These are phyloP conservation scores for Astraeus odoratus DNA, from an alignment of 768 basidiomycete species.

Conservation along the genomic window DNA sequence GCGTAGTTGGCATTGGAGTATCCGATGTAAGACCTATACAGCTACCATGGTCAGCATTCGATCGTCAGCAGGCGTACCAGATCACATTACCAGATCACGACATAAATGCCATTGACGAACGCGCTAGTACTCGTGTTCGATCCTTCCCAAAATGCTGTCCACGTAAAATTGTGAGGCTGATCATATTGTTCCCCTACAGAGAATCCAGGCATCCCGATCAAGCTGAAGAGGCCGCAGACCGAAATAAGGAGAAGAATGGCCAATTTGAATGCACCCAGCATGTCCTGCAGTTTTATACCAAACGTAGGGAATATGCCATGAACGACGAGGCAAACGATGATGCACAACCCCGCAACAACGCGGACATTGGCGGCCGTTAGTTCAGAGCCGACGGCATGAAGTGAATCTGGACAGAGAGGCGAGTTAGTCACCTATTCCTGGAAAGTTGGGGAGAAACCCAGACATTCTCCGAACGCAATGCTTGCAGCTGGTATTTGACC, in stretches of 20 bases:
- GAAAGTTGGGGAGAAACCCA: constrained; percentile 6
- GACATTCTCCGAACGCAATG: constrained; percentile 74
- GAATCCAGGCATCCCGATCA: constrained; percentile 45
- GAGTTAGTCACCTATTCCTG: not conserved
- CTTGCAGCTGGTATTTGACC: constrained; percentile 53
- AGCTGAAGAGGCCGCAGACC: constrained; percentile 45
- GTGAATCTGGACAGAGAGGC: constrained; percentile 40
- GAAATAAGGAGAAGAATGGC: constrained; percentile 45
- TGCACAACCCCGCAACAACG: constrained; percentile 45
- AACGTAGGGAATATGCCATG: constrained; percentile 48
- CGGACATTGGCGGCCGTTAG: constrained; percentile 44
- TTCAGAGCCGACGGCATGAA: constrained; percentile 45
- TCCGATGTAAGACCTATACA: constrained; percentile 58
- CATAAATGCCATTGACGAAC: constrained; percentile 58
- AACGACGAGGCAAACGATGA: constrained; percentile 49
- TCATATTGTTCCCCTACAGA: constrained; percentile 44
- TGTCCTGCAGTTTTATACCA: constrained; percentile 60
- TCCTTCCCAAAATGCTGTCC: constrained; percentile 60
- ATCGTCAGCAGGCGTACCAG: no score
- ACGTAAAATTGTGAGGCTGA: constrained; percentile 49
- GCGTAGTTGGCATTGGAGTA: constrained; percentile 74
- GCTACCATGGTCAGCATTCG: not conserved
- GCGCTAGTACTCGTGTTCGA: constrained; percentile 49
- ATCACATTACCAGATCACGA: constrained; percentile 66
- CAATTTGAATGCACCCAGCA: constrained; percentile 58